Evolutionary conservation across 2,329 filamentous ascomycete genomes (phyloP).

Genomic region (Fusarium robinianum): DNA sequence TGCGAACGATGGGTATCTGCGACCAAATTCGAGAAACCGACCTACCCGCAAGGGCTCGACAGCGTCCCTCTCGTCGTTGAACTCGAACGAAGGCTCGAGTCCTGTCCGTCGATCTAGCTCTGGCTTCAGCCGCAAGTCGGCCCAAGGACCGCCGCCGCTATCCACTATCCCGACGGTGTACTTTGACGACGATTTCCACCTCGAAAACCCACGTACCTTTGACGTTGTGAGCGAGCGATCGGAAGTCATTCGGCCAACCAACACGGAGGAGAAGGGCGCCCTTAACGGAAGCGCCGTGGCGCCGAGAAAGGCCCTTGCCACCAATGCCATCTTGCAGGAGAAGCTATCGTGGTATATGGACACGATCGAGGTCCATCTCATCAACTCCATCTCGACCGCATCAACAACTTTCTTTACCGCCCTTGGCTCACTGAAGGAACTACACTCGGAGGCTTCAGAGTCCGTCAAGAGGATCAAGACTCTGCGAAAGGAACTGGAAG

Average conservation of each 20-base stretch:
- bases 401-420: conserved; percentile 97
- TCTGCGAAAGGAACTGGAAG: conserved; percentile 76
- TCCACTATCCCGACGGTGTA: conserved; percentile 93
- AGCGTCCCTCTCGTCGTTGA: conserved; percentile 55
- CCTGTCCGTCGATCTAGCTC: conserved; percentile 52
- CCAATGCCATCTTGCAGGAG: conserved; percentile 96
- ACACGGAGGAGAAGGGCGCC: conserved; percentile 57
- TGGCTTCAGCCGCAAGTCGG: conserved; percentile 59
- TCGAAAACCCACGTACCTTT: conserved; percentile 95
- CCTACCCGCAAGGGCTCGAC: conserved; percentile 42
- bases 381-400: conserved; percentile 92
- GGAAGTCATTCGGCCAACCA: conserved; percentile 80
- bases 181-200: conserved; percentile 91
- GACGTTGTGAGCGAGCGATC: conserved; percentile 96
- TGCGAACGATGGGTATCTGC: conserved; percentile 50
- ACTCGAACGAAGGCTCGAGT: conserved; percentile 53
- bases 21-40: conserved; percentile 44
- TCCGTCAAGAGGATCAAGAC: conserved; percentile 86
- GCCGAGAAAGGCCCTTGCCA: conserved; percentile 85
- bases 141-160: conserved; percentile 78
- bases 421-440: conserved; percentile 83
- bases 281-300: conserved; percentile 60
- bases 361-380: conserved; percentile 95
- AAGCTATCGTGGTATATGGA: conserved; percentile 99
- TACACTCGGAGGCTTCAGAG: conserved; percentile 89